Conservation (phyloP, 306 rosid genomes). For the Canavalia gladiata region DNA sequence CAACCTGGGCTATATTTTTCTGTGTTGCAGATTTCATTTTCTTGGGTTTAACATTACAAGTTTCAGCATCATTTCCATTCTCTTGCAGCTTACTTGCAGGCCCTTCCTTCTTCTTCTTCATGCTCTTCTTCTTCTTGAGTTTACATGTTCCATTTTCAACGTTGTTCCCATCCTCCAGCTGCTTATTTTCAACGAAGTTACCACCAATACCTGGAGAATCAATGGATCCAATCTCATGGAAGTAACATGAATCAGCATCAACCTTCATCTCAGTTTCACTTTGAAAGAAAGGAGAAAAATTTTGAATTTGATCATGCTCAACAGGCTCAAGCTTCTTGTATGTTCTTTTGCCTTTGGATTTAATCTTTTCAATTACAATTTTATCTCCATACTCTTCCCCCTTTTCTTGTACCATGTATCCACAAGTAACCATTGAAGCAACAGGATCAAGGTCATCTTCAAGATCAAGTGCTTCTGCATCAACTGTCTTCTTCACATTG, state of each 20-base stretch:
- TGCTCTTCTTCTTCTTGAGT: background rate
- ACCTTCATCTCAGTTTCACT: no score
- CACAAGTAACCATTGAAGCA: background rate
- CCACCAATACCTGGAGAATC: no score
- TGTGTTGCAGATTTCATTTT: background rate
- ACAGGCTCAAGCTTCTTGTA: background rate
- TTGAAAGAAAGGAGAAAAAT: constrained; percentile 6
- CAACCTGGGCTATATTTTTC: background rate
- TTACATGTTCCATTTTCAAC: background rate
- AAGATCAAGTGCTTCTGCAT: background rate
- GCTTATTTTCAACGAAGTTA: background rate
- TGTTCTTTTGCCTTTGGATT: constrained; percentile 17
- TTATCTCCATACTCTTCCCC: background rate
- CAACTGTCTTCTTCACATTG: background rate
- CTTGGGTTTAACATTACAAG: background rate
- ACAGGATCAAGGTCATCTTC: background rate
- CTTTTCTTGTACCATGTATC: background rate
- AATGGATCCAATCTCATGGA: no score
- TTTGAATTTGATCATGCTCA: background rate
- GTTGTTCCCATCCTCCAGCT: background rate
- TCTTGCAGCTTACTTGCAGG: background rate
- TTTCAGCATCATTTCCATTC: constrained; percentile 23
- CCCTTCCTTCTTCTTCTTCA: background rate
- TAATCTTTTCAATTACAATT: background rate
- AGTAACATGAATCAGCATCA: no score